Evolutionary conservation across 768 basidiomycete species (phyloP).

Genomic region (Trametes villosa): DNA sequence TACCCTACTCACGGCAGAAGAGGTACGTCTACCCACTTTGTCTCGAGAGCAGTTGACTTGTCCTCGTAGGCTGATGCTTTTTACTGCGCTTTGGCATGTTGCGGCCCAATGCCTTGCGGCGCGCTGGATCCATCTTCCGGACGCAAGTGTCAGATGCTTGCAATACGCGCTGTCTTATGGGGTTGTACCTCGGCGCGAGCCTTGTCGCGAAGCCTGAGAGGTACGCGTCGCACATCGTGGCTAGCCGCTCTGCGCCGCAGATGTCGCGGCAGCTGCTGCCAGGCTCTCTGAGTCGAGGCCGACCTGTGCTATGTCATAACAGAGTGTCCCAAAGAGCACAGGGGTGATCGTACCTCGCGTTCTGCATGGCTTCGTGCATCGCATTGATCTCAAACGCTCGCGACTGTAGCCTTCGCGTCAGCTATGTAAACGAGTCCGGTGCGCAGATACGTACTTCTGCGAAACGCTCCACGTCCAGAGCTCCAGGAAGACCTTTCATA

Average conservation of each 20-base stretch:
- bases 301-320: constrained; percentile 43
- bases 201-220: constrained; percentile 77
- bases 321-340: not conserved
- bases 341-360: constrained; percentile 55
- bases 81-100: constrained; percentile 69
- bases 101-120: constrained; percentile 45
- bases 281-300: constrained; percentile 77
- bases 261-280: constrained; percentile 92
- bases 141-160: too few species aligned
- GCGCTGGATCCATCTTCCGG: constrained; percentile 58
- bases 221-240: constrained; percentile 92
- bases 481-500: constrained; percentile 63
- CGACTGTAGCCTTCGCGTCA: constrained; percentile 50
- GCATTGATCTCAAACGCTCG: constrained; percentile 88
- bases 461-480: constrained; percentile 89
- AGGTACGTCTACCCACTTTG: constrained; percentile 57
- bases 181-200: constrained; percentile 75
- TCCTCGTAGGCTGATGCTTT: constrained; percentile 56
- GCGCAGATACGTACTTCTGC: constrained; percentile 58
- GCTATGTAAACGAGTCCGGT: not conserved
- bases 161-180: too few species aligned
- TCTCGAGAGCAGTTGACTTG: constrained; percentile 65
- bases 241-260: constrained; percentile 92
- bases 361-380: constrained; percentile 87
- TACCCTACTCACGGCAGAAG: not conserved